A percentile compares a stretch with the other conserved stretches of the same genome.
phyloP scores from a whole-genome alignment of 2,329 filamentous ascomycete species.

The Claviceps humidiphila region DNA sequence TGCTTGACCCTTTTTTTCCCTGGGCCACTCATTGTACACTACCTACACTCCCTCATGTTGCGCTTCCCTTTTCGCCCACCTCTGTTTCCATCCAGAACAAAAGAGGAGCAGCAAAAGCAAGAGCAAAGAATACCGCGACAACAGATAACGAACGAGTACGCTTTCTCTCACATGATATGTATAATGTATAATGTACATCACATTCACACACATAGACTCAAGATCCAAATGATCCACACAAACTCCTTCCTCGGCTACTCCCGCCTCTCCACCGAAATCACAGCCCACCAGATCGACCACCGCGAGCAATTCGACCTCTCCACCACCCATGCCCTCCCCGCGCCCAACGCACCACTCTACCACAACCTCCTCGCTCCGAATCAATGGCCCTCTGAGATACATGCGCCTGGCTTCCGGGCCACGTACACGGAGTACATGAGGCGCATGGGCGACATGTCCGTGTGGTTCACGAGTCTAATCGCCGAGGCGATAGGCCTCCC shows the following conservation, averaged over 20 bases:
- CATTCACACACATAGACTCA: slow-evolving; percentile 30
- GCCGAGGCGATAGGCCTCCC: slow-evolving; percentile 72
- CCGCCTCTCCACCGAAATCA: slow-evolving; percentile 53
- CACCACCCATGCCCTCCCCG: slow-evolving; percentile 58
- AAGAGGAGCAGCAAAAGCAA: not conserved
- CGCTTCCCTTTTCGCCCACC: not conserved
- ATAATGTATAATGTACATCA: not conserved
- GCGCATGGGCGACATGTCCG: slow-evolving; percentile 59
- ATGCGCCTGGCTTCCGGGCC: slow-evolving; percentile 53
- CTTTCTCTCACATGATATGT: too few species aligned
- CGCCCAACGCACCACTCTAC: slow-evolving; percentile 50
- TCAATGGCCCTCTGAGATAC: slow-evolving; percentile 59
- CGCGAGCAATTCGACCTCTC: slow-evolving; percentile 80
- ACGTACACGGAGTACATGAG: slow-evolving; percentile 64
- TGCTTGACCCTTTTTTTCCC: not conserved
- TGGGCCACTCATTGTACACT: too few species aligned
- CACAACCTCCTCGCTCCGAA: slow-evolving; percentile 64
- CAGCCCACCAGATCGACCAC: slow-evolving; percentile 63
- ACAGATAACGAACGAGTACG: too few species aligned
- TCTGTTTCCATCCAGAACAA: not conserved
- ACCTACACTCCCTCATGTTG: not conserved
- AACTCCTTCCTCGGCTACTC: slow-evolving; percentile 61
- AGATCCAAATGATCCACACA: slow-evolving; percentile 62
- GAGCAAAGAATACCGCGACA: too few species aligned
- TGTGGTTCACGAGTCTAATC: slow-evolving; percentile 65